These are phyloP conservation scores for Thermomyces lanuginosus DNA, from an alignment of 2,329 filamentous ascomycete species.

Conservation along the genomic window DNA sequence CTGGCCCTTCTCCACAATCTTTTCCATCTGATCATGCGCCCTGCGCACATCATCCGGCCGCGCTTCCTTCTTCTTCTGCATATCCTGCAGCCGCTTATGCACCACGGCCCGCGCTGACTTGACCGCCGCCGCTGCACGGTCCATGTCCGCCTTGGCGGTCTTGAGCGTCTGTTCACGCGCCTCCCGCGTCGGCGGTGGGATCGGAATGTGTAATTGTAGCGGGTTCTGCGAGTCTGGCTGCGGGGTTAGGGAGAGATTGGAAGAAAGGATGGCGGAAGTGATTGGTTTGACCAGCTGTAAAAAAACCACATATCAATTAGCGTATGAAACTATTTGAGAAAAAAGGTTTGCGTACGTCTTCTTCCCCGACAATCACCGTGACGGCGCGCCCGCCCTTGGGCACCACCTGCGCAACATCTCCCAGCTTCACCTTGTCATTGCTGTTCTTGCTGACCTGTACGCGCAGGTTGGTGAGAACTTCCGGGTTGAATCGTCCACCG, in stretches of 20 bases:
- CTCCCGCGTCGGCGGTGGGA: conserved; percentile 32
- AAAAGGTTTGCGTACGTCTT: conserved; percentile 34
- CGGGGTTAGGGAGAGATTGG: conserved; percentile 28
- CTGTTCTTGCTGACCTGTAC: conserved; percentile 40
- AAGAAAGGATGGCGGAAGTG: conserved; percentile 26
- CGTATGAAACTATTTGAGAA: conserved; percentile 1
- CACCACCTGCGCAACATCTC: conserved; percentile 51
- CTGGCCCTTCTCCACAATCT: conserved; percentile 29
- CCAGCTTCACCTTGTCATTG: conserved; percentile 38
- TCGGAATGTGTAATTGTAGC: conserved; percentile 29
- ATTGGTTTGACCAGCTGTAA: conserved; percentile 30
- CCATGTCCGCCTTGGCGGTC: conserved; percentile 27
- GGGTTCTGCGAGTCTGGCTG: conserved; percentile 28
- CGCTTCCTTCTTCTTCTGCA: conserved; percentile 28
- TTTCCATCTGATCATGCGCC: conserved; percentile 33
- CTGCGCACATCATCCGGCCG: conserved; percentile 31
- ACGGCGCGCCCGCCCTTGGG: conserved; percentile 45
- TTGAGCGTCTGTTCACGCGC: conserved; percentile 26
- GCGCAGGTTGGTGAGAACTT: conserved; percentile 42
- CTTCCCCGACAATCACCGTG: conserved; percentile 47
- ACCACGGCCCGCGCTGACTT: conserved; percentile 28
- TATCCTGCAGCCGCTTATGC: conserved; percentile 30
- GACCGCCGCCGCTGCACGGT: conserved; percentile 24
- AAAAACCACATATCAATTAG: neutral
- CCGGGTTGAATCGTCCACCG: conserved; percentile 46